These are phyloP conservation scores for Phyllosticta citriasiana DNA, from an alignment of 2,329 filamentous ascomycete genomes.

Conservation along the genomic window DNA sequence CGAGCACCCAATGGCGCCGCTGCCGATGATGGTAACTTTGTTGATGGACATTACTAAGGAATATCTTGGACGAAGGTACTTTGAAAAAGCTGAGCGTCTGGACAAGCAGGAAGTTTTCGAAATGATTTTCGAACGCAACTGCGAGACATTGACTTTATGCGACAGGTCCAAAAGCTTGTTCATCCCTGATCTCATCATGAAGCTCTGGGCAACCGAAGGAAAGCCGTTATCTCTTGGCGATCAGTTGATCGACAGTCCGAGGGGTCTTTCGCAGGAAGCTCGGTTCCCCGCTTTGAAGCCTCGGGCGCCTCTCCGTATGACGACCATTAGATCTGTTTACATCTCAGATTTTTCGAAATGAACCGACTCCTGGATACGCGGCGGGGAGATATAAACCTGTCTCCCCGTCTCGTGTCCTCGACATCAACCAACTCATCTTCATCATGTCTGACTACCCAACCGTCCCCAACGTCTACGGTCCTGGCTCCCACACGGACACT, in stretches of 20 bases:
- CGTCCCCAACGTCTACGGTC: conserved; percentile 25
- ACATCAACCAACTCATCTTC: not conserved
- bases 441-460: conserved; percentile 4
- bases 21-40: conserved; percentile 27
- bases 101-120: not conserved
- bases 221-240: conserved; percentile 8
- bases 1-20: conserved; percentile 31
- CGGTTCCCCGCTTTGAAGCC: not conserved
- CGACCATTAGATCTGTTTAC: not conserved
- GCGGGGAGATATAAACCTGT: not conserved
- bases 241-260: not conserved
- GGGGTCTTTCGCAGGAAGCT: not conserved
- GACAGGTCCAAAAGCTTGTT: not conserved
- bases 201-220: not conserved
- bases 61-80: not conserved
- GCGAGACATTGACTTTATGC: not conserved
- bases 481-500: conserved; percentile 32
- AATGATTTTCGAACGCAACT: not conserved
- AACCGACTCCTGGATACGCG: not conserved
- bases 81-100: not conserved
- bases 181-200: not conserved
- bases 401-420: not conserved
- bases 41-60: conserved; percentile 9
- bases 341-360: not conserved
- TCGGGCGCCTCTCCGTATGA: not conserved